Evolutionary conservation across 306 rosid genomes (phyloP), one percentile per base, ranked within the genome.

Genomic region (Pyrus betulifolia): DNA sequence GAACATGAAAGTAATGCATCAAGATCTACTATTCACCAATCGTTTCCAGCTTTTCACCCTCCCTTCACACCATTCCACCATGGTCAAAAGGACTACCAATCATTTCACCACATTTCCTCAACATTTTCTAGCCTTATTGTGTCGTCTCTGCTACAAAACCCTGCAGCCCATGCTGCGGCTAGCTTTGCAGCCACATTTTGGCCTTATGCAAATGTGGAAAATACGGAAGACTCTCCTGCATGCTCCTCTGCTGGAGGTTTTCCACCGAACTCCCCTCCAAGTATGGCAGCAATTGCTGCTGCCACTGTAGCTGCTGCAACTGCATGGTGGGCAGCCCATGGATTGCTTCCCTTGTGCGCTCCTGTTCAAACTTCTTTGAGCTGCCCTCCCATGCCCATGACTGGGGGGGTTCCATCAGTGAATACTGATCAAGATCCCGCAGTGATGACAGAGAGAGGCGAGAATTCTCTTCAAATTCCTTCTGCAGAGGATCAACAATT

Each of bases 281-380:
- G 86, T 80, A 83, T 88, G 78, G 90, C 88, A 69, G 92, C 98
- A 72, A 85, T 92, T 76, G 96, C 97, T 66, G 92, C 88, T 65
- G 92, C 95, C 73, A 90, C 96, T 65, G 96, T 90, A 67, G 96
- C 97, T 75, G 97, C 97, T 68, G 97, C 98, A 78, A 86, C 93
- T 72, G 96, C 98, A 78, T 92, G 98, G 98, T 95, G 98, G 98
- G 83, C 96, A 44, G 87, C 98, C 77, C 98, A 95, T 76, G 98
- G 97, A 67, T 76, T 90, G 83, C 86, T 90, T 81, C 98, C 98
- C 40, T 23, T 92, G 69, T 92, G 98, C 71, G 76, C 96, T 76
- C 96, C 98, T 66, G 87, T 85, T 75, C 93, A 81, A 79, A 77
- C 91, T 80, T 80, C 84, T 78, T 87, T 92, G 85, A 69, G 87